A percentile compares a stretch with the other conserved stretches of the same genome.
These are phyloP conservation scores for Aspergillus tubingensis DNA, from an alignment of 2,329 filamentous ascomycete species.

Conservation along the genomic window DNA sequence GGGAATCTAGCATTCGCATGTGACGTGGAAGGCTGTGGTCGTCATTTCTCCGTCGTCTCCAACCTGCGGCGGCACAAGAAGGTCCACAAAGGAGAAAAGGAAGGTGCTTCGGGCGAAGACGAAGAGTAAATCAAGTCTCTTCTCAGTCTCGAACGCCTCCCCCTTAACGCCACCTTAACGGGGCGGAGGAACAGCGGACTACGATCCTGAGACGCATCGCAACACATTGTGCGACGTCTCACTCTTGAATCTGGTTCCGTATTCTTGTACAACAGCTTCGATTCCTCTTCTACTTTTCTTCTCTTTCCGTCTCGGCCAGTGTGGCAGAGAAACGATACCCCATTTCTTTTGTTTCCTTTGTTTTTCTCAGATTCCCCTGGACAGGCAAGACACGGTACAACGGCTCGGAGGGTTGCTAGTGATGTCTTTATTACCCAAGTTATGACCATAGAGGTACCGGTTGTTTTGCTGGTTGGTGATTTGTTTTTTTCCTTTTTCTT, in stretches of 20 bases:
- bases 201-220: constrained; percentile 12
- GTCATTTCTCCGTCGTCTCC: constrained; percentile 95
- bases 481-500: neutral
- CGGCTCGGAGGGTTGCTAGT: constrained; percentile 21
- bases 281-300: constrained; percentile 25
- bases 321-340: constrained; percentile 33
- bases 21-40: constrained; percentile 90
- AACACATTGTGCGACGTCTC: constrained; percentile 17
- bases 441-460: constrained; percentile 45
- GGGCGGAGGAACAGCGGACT: constrained; percentile 6
- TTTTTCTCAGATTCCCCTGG: constrained; percentile 20
- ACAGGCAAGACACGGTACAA: constrained; percentile 24
- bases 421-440: constrained; percentile 27
- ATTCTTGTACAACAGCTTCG: constrained; percentile 38
- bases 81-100: constrained; percentile 75
- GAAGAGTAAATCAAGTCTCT: constrained; percentile 36
- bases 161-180: constrained; percentile 9
- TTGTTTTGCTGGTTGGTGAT: constrained; percentile 34
- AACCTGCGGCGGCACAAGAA: constrained; percentile 94
- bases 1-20: constrained; percentile 75
- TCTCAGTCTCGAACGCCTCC: constrained; percentile 17
- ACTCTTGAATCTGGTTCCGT: constrained; percentile 22
- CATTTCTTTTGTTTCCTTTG: constrained; percentile 20
- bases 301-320: constrained; percentile 25
- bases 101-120: constrained; percentile 42